Base-by-base conservation (phyloP, 2,329 filamentous ascomycete genomes). In the Ploettnerulaceae sp. region DNA sequence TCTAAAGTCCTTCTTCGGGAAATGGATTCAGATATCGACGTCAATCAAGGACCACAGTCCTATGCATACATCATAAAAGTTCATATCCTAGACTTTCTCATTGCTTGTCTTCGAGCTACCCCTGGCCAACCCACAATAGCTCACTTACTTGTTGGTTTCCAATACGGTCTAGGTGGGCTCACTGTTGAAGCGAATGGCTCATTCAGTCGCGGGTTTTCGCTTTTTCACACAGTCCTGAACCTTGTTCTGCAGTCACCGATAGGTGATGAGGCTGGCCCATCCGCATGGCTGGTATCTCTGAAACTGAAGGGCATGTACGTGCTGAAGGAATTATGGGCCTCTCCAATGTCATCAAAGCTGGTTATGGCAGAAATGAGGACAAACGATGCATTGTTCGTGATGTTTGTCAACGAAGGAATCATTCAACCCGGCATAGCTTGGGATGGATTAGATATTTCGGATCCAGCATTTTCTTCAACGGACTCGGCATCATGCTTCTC, bases 121-220 rank as follows among this genome's bases (percentile, higher is more conserved):
- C 82, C 86, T 1, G 78, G 84, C 57, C 79, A 82, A 57, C 90
- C 93, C 4, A 94, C 85, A 2, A 83, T 98, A 56, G 93, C 91
- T 0, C 94, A 98, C 65, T 74, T 95, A 35, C 72, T 98, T 2
- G 79, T 98, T 4, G 93, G 93, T 0, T 96, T 98, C 64, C 77
- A 77, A 46, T 94, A 89, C 59, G 79, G 81, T 33, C 78, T 84
- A 26, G 82, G 81, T 52, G 76, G 76, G 7, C 71, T 97, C 2
- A 80, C 80, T 18, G 70, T 93, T 24, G 75, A 84, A 40, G 69
- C 80, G 1, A 77, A 81, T 21, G 78, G 89, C 37, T 68, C 85
- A 2, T 94, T 95, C 65, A 77, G 82, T 9, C 72, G 77, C 12
- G 77, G 81, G 11, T 76, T 76, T 15, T 91, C 93, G 0, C 71